Base-by-base conservation (phyloP, 805 yeast genomes). In the Cyberlindnera xishuangbannaensis region DNA sequence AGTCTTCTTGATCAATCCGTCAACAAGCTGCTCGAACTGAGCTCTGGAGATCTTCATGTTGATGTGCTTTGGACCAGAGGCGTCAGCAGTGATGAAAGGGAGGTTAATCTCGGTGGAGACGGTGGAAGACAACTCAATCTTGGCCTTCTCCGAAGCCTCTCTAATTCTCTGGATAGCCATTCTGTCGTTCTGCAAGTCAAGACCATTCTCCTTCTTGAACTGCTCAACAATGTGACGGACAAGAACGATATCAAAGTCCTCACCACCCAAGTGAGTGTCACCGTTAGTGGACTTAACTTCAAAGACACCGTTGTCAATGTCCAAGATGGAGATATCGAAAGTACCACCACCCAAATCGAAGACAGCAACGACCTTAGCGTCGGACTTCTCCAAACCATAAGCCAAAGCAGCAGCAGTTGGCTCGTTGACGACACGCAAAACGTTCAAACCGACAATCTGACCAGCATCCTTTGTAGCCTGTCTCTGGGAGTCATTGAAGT, bases 391-490 rank as follows among this genome's bases (percentile, higher is more conserved):
- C 54, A 90, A 76, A 74, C 97, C 97, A 75, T 90, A 90, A 58
- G 97, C 97, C 68, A 88, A 85, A 49, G 97, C 97, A 55, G 97
- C 97, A 41, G 95, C 95, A 47, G 95, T 84, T 53, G 97, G 96
- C 72, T 87, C 97, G 69, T 87, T 87, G 56, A 88, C 87, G 62
- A 87, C 87, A 71, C 97, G 80, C 64, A 84, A 73, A 43, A 87
- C 96, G 65, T 87, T 87, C 62, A 87, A 73, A 58, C 97, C 97
- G 39, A 96, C 94, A 74, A 87, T 88, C 50, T 82, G 70, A 73
- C 96, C 97, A 41, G 97, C 95, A 64, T 87, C 96, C 73, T 87
- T 88, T 56, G 97, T 87, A 42, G 96, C 97, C 69, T 88, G 96
- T 73, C 96, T 84, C 70, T 88, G 97, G 36, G 97, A 86, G 65